Evolutionary conservation across 2,329 filamentous ascomycete species (phyloP).

Genomic region (Exutisphaerella laricina): DNA sequence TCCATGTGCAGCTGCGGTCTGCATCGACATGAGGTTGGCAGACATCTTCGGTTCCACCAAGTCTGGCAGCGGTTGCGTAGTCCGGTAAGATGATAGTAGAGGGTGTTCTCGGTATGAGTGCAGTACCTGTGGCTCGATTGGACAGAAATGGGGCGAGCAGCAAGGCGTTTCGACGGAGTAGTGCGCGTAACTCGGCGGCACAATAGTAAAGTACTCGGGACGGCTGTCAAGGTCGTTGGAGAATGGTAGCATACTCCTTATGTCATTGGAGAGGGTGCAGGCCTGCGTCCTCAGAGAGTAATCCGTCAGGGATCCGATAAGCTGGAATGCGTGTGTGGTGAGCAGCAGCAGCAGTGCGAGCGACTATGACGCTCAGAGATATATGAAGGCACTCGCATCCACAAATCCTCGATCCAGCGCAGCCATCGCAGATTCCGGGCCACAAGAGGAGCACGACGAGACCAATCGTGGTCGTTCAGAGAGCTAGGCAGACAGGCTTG

Average conservation of each 20-base stretch:
- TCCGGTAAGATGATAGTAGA: slow-evolving; percentile 21
- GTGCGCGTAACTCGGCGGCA: slow-evolving; percentile 12
- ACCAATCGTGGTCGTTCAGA: too few relatives aligned
- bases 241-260: slow-evolving; percentile 8
- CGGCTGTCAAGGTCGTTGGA: slow-evolving; percentile 5
- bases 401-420: slow-evolving; percentile 9
- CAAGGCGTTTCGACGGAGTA: slow-evolving; percentile 18
- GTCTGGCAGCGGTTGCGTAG: background rate
- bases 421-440: slow-evolving; percentile 11
- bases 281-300: slow-evolving; percentile 3
- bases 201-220: slow-evolving; percentile 18
- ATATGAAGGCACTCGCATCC: slow-evolving; percentile 10
- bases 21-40: slow-evolving; percentile 29
- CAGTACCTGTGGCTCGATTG: slow-evolving; percentile 3
- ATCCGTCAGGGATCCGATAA: too few relatives aligned
- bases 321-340: slow-evolving; percentile 12
- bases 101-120: slow-evolving; percentile 16
- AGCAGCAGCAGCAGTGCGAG: slow-evolving; percentile 6
- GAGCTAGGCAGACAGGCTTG: slow-evolving; percentile 4
- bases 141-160: slow-evolving; percentile 13
- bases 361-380: too few relatives aligned
- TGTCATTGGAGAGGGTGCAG: slow-evolving; percentile 1
- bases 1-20: slow-evolving; percentile 30
- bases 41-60: slow-evolving; percentile 17
- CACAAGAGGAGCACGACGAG: too few relatives aligned